Conservation (phyloP, 2,329 filamentous ascomycete species). For the Penicillium sumatraense region DNA sequence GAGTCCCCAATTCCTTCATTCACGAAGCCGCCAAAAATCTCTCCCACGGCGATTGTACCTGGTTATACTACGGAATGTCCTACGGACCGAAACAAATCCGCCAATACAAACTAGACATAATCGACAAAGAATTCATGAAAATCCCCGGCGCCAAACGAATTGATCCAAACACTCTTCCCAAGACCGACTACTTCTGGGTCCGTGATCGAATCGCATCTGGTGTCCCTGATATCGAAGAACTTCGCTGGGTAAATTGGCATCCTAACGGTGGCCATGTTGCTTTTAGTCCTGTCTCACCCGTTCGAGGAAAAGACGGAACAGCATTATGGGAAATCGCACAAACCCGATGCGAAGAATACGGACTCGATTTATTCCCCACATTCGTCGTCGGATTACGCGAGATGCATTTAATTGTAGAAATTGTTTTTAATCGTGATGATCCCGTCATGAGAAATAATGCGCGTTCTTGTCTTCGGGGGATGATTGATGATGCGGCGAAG, state of each 20-base stretch:
- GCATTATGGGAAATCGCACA: constrained; percentile 10
- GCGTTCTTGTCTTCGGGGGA: constrained; percentile 8
- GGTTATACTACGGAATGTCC: constrained; percentile 15
- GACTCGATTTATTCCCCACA: constrained; percentile 10
- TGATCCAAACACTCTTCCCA: constrained; percentile 2
- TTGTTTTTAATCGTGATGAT: constrained; percentile 16
- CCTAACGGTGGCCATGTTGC: constrained; percentile 16
- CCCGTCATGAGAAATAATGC: constrained; percentile 8
- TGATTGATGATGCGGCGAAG: constrained; percentile 15
- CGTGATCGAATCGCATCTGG: constrained; percentile 10
- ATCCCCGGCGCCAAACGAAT: constrained; percentile 10
- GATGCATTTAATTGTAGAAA: constrained; percentile 18
- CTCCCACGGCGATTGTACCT: constrained; percentile 9
- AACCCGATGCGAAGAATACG: constrained; percentile 4
- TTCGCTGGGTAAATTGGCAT: constrained; percentile 16
- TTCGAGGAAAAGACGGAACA: constrained; percentile 10
- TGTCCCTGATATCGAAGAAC: constrained; percentile 11
- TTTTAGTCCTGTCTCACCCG: constrained; percentile 12
- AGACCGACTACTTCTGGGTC: constrained; percentile 10
- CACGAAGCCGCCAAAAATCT: constrained; percentile 8
- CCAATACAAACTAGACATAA: constrained; percentile 14
- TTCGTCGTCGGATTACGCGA: constrained; percentile 14
- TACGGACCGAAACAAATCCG: constrained; percentile 14
- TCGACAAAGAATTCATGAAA: constrained; percentile 18
- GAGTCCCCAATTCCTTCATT: constrained; percentile 4